Conservation (phyloP, 371 early-diverging fungal genomes). For the Vairimorpha ceranae region DNA sequence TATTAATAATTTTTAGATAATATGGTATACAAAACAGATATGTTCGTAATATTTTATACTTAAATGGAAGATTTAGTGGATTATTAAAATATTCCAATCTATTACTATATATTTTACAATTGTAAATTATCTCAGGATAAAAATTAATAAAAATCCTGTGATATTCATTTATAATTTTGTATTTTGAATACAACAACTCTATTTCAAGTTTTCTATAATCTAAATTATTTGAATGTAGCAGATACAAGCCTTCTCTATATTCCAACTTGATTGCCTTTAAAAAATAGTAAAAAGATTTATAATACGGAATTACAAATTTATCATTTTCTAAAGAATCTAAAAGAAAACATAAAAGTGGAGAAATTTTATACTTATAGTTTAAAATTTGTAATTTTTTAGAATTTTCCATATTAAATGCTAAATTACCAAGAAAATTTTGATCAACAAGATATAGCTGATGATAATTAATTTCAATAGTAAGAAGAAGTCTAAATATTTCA, state of each 20-base stretch:
- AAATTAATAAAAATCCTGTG: slow-evolving; percentile 8
- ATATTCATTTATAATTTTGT: slow-evolving; percentile 16
- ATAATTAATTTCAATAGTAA: slow-evolving; percentile 8
- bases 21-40: slow-evolving; percentile 18
- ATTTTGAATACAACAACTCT: slow-evolving; percentile 8
- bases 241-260: slow-evolving; percentile 7
- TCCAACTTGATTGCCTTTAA: not conserved
- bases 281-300: not conserved
- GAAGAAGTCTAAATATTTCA: slow-evolving; percentile 4
- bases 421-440: not conserved
- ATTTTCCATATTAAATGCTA: not conserved
- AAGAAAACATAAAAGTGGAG: slow-evolving; percentile 22
- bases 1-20: slow-evolving; percentile 2
- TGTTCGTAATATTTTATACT: not conserved
- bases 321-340: not conserved
- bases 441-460: not conserved
- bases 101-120: not conserved
- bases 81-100: slow-evolving; percentile 11
- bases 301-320: not conserved
- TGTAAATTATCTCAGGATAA: slow-evolving; percentile 33
- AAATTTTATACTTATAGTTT: not conserved
- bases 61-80: slow-evolving; percentile 24
- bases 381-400: not conserved
- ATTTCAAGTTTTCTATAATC: slow-evolving; percentile 2
- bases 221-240: not conserved